A percentile compares a stretch with the other conserved stretches of the same genome.
These are phyloP conservation scores for Alternaria gaisen DNA, from an alignment of 2,329 filamentous ascomycete genomes.

Conservation along the genomic window DNA sequence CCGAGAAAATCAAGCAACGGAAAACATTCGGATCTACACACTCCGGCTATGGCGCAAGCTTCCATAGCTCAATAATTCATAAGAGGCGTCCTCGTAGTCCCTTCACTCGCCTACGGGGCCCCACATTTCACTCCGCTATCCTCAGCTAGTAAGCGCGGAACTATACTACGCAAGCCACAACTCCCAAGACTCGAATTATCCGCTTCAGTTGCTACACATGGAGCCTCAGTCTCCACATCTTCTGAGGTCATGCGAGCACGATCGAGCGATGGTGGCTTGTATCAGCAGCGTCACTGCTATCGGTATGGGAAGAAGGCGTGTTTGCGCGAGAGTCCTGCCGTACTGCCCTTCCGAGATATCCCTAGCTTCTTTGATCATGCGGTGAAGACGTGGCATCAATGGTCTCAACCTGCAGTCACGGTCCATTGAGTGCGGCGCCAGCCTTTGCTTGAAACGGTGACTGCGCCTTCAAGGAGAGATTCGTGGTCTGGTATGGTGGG, in stretches of 20 bases:
- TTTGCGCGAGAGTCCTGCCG: slow-evolving; percentile 3
- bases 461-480: slow-evolving; percentile 32
- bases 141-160: slow-evolving; percentile 38
- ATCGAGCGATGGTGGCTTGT: slow-evolving; percentile 8
- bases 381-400: not conserved
- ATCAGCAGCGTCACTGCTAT: not conserved
- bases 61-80: not conserved
- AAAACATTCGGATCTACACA: not conserved
- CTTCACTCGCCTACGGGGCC: not conserved
- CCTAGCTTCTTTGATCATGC: slow-evolving; percentile 3
- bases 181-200: not conserved
- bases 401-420: slow-evolving; percentile 39
- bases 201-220: not conserved
- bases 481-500: slow-evolving; percentile 26
- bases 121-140: slow-evolving; percentile 21
- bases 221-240: not conserved
- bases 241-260: slow-evolving; percentile 1
- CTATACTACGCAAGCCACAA: slow-evolving; percentile 9
- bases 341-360: not conserved
- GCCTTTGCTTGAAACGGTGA: slow-evolving; percentile 41
- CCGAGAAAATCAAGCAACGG: not conserved
- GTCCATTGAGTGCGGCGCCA: slow-evolving; percentile 50
- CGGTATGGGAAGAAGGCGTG: not conserved
- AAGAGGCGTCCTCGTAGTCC: not conserved
- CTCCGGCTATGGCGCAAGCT: not conserved